phyloP scores from a whole-genome alignment of 2,329 filamentous ascomycete genomes.

The Fusarium nematophilum region DNA sequence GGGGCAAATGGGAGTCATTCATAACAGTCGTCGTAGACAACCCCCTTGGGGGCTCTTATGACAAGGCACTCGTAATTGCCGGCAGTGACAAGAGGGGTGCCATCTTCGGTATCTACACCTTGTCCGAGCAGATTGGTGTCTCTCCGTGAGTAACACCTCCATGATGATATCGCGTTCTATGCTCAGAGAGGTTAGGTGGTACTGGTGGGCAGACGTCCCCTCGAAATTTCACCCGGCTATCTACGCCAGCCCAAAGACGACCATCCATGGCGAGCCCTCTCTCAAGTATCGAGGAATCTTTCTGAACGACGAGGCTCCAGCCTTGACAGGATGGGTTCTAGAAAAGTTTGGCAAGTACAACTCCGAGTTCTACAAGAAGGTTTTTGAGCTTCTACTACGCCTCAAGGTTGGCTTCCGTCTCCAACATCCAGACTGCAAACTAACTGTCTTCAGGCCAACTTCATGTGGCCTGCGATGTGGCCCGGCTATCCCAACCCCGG shows the following conservation, averaged over 20 bases:
- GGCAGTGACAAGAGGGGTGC: constrained; percentile 30
- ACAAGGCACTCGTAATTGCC: not conserved
- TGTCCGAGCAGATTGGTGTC: constrained; percentile 30
- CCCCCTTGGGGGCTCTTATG: not conserved
- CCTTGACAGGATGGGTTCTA: constrained; percentile 66
- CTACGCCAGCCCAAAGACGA: constrained; percentile 9
- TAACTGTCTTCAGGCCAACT: constrained; percentile 62
- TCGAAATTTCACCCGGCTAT: constrained; percentile 9
- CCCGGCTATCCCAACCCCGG: constrained; percentile 59
- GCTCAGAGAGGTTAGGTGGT: constrained; percentile 11
- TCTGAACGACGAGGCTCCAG: constrained; percentile 64
- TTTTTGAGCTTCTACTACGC: constrained; percentile 66
- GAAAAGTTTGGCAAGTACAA: constrained; percentile 63
- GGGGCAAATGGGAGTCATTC: constrained; percentile 30
- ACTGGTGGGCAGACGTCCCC: constrained; percentile 39
- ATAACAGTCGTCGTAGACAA: not conserved
- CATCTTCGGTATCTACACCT: constrained; percentile 24
- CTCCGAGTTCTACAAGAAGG: constrained; percentile 67
- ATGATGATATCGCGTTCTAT: accelerated
- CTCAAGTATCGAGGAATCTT: constrained; percentile 72
- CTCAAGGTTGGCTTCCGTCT: constrained; percentile 21
- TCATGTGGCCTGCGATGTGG: constrained; percentile 77
- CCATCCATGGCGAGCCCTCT: constrained; percentile 59
- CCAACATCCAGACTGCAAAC: accelerated
- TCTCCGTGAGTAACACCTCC: constrained; percentile 16